A percentile compares a stretch with the other conserved stretches of the same genome.
Evolutionary conservation across 2,329 filamentous ascomycete genomes (phyloP).

Genomic region (Sphaceloma murrayae): DNA sequence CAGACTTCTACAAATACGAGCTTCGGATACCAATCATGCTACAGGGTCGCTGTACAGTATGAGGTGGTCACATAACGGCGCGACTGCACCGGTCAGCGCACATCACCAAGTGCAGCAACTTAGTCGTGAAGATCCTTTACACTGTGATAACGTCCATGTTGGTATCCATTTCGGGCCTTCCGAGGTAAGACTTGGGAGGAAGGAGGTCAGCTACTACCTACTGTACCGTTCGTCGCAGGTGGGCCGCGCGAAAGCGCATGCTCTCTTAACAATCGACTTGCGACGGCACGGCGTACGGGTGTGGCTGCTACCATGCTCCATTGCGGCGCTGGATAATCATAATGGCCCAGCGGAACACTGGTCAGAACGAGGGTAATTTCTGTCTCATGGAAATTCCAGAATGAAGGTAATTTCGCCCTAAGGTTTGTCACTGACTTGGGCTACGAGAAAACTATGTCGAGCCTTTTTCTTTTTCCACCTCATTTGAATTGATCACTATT

Average conservation of each 20-base stretch:
- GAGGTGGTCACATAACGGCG: too few relatives aligned
- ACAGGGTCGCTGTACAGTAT: constrained; percentile 9
- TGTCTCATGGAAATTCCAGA: constrained; percentile 8
- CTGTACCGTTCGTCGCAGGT: constrained; percentile 2
- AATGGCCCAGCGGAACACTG: neutral
- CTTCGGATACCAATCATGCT: too few relatives aligned
- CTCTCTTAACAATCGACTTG: too few relatives aligned
- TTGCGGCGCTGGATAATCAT: too few relatives aligned
- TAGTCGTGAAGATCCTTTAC: too few relatives aligned
- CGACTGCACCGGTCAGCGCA: too few relatives aligned
- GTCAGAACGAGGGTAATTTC: neutral
- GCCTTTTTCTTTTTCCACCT: too few relatives aligned
- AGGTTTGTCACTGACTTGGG: neutral
- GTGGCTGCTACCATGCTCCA: neutral
- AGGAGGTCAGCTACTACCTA: constrained; percentile 10
- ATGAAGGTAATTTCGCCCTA: neutral
- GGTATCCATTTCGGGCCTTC: too few relatives aligned
- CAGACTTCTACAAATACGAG: too few relatives aligned
- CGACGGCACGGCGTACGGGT: neutral
- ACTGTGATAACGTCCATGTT: constrained; percentile 11
- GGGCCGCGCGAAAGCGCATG: constrained; percentile 12
- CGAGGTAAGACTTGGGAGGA: constrained; percentile 4
- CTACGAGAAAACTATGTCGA: too few relatives aligned
- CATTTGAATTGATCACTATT: neutral
- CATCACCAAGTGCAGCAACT: too few relatives aligned